Base-by-base conservation (phyloP, 116 monocot genomes). In the Iris pallida region DNA sequence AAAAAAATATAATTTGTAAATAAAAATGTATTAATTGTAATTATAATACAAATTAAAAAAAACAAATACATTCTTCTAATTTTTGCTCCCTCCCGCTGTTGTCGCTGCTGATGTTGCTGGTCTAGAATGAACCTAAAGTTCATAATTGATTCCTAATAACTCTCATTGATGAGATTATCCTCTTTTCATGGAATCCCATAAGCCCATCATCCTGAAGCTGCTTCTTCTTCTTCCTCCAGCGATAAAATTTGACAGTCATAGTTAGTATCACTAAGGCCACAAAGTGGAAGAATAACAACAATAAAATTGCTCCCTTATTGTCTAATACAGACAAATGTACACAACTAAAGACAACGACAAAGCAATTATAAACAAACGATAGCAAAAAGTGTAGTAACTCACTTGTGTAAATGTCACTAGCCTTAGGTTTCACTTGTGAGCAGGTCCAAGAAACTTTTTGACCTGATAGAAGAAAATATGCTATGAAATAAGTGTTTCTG, bases 171-270 rank as follows among this genome's bases (percentile, higher is more conserved):
- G 8, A 42, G 66, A 60, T 74, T 79, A 86, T 91, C 75, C 95
- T 85, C 70, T 76, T 91, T 71, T 88, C 86, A 41, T 91, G 75
- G 66, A 95, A 95, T 42, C 69, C 82, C 16, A 65, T 61, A 8
- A 95, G 87, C 15, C 91, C 83, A 43, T 86, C 78, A 17, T 74
- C 61, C 66, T 80, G 85, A 44, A 95, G 80, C 75, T 88, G 88
- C 68, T 80, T 83, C 75, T 88, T 91, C 68, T 80, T 83, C 75
- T 95, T 95, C 57, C 82, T 74, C 95, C 95, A 91, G 71, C 78
- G 88, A 46, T 88, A 95, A 57, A 88, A 95, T 0, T 82, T 60
- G 14, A 91, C 84, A 44, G 68, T 53, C n/a, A 56, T 19, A 16
- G 71, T 76, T 46, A 90, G 71, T 19, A 84, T 45, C 11, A 86